Base-by-base conservation (phyloP, 2,329 filamentous ascomycete species). In the Harringtonia aguacate region DNA sequence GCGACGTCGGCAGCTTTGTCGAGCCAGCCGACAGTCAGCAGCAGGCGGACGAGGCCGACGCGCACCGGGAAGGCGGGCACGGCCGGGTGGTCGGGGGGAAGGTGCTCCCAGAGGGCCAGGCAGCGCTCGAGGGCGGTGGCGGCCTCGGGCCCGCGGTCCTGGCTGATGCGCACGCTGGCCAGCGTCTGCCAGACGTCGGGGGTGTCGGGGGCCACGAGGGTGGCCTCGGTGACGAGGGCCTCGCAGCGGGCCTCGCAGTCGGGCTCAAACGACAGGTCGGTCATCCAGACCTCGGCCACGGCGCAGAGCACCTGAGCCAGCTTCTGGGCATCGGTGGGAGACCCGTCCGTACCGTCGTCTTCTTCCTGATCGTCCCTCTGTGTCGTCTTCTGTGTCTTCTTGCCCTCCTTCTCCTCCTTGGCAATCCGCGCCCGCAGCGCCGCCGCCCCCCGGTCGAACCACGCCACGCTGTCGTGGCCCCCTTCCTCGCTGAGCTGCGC, bases 271-370 rank as follows among this genome's bases (percentile, higher is more conserved):
- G 85, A 92, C 55, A 97, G 67, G 67, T 98, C 92, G 12, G 92
- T 98, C 92, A 98, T 98, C 70, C 95, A 98, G 40, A 98, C 87
- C 67, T 98, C 92, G 8, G 86, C 81, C 48, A 97, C 86, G 24
- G 86, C 87, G 63, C 94, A 98, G 30, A 98, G 73, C n/a, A 89
- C 86, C 54, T 87, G 87, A 3, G 88, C 86, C 30, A 97, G 72
- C 63, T 92, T 92, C 52, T 73, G 71, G 60, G 83, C 83, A 69
- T 86, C 86, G 62, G 76, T 85, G 24, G 15, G 10, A 3, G 36
- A 18, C 22, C 39, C 41, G 36, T 42, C 45, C 3, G 21, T 40
- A 15, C 30, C 35, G 21, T 37, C 43, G 15, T 27, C 37, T 7
- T 12, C 40, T 4, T 21, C 24, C 30, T 44, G n/a, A n/a, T 24